Base-by-base conservation (phyloP, 2,329 filamentous ascomycete genomes). In the Pseudogymnoascus sp. region DNA sequence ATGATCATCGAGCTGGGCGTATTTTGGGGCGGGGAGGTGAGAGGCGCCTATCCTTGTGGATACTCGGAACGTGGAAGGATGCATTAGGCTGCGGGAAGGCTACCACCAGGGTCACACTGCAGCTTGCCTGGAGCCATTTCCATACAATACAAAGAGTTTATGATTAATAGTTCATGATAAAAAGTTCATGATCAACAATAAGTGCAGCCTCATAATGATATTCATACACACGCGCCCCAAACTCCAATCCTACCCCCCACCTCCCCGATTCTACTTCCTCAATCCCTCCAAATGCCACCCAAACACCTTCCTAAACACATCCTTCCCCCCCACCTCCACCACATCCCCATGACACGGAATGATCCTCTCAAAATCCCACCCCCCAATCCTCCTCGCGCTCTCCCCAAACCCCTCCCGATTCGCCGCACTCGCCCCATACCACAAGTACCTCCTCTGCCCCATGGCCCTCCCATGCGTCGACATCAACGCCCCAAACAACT, bases 291-390 rank as follows among this genome's bases (percentile, higher is more conserved):
- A 73, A 78, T 96, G 90, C 92, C 93, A 97, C 70, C 83, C 83
- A 76, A 96, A 91, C 11, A 96, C 81, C 74, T 89, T 90, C 70
- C 82, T 78, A 68, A 93, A 96, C 14, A 90, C 79, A 10, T 82
- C 82, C 80, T 96, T 96, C 8, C 84, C 92, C 66, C 79, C 75
- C 1, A 78, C 80, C 74, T 95, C 88, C 68, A 98, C 86, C 14
- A 90, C 87, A 77, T 99, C 95, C 7, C 95, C 95, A 76, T 99
- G 95, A 74, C 93, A 98, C 0, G 93, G 92, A 65, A 99, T 87
- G 60, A 98, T 81, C 40, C 87, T 87, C 67, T 88, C 84, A 73
- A 97, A 96, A 64, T 93, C 88, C 93, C 93, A 99, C 62, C 76
- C 73, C 61, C 86, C 80, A 66, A 98, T 93, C 65, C 82, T 81